phyloP scores from a whole-genome alignment of 441 rosid species.

The Jatropha multifida region DNA sequence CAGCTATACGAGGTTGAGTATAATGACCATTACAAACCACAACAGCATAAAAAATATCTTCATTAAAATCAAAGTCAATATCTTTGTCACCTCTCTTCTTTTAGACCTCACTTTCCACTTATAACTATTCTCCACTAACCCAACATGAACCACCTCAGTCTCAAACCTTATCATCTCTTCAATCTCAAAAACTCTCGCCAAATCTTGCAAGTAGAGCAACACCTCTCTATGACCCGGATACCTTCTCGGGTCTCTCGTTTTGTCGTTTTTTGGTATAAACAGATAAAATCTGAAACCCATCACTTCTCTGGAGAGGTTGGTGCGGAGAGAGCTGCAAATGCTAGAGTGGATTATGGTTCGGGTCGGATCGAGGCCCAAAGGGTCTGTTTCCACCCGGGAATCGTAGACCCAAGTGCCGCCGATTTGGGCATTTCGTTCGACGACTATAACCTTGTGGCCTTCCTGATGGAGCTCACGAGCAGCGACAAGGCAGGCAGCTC shows the following conservation, averaged over 20 bases:
- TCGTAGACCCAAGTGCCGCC: constrained; percentile 76
- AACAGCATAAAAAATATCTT: constrained; percentile 75
- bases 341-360: constrained; percentile 53
- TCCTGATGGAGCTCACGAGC: constrained; percentile 63
- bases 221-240: constrained; percentile 82
- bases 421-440: constrained; percentile 43
- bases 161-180: constrained; percentile 59
- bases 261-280: constrained; percentile 36
- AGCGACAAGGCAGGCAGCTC: constrained; percentile 63
- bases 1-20: constrained; percentile 62
- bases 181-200: constrained; percentile 54
- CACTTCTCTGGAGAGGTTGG: constrained; percentile 62
- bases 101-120: constrained; percentile 55
- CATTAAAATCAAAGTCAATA: constrained; percentile 10
- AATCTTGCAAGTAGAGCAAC: constrained; percentile 56
- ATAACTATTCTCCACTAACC: constrained; percentile 23
- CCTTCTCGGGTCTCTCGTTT: constrained; percentile 56
- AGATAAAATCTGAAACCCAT: constrained; percentile 76
- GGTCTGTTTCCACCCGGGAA: constrained; percentile 48
- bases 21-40: constrained; percentile 77
- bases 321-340: constrained; percentile 61
- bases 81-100: constrained; percentile 8
- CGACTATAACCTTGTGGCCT: constrained; percentile 52
- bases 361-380: constrained; percentile 45
- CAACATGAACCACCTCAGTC: constrained; percentile 53